These are phyloP conservation scores for Apiospora rasikravindrae DNA, from an alignment of 2,329 filamentous ascomycete species.

Conservation along the genomic window DNA sequence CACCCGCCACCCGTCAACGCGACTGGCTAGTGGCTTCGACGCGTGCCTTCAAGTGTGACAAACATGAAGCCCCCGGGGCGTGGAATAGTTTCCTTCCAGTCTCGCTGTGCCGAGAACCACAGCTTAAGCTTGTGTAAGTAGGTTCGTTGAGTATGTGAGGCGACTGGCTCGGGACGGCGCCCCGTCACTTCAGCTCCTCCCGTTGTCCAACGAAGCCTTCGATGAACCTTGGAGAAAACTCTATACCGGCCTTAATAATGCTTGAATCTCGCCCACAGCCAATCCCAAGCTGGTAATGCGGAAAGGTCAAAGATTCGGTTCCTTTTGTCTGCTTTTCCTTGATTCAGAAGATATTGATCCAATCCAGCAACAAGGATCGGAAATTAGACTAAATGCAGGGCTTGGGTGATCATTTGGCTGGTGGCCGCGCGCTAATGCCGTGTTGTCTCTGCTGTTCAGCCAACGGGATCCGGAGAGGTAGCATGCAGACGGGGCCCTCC, in stretches of 20 bases:
- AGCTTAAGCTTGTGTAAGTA: background rate
- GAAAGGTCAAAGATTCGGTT: background rate
- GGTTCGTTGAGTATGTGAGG: background rate
- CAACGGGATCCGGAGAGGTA: background rate
- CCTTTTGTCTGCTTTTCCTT: background rate
- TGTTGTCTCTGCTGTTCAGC: conserved; percentile 16
- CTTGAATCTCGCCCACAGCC: conserved; percentile 1
- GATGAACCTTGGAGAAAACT: background rate
- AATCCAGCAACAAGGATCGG: background rate
- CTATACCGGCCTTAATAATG: background rate
- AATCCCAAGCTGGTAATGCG: background rate
- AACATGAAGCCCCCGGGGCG: background rate
- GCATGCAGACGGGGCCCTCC: background rate
- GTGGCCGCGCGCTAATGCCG: conserved; percentile 15
- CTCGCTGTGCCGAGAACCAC: conserved; percentile 4
- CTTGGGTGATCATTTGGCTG: background rate
- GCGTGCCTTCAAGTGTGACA: background rate
- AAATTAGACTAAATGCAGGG: conserved; percentile 13
- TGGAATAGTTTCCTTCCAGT: background rate
- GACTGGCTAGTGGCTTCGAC: background rate
- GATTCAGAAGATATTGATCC: background rate
- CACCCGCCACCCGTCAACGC: background rate
- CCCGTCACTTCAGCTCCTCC: conserved; percentile 7
- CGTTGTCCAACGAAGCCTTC: background rate
- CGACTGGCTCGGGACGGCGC: background rate